phyloP scores from a whole-genome alignment of 1,284 basidiomycete species.

The Sanguinoderma infundibulare region DNA sequence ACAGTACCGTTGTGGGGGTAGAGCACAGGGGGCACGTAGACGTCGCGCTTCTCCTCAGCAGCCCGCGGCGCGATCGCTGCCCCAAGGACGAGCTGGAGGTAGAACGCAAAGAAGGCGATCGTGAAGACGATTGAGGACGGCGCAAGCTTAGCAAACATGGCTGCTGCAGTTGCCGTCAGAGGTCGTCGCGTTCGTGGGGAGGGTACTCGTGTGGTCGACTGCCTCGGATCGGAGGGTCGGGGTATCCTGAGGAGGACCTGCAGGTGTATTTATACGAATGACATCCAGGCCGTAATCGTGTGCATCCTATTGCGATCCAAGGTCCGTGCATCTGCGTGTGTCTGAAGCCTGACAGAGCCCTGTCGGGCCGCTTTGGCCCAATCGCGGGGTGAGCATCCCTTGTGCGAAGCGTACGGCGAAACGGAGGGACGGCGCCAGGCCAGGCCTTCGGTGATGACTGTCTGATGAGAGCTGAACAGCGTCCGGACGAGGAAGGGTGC shows the following conservation, averaged over 20 bases:
- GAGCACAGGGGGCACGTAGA: slow-evolving; percentile 44
- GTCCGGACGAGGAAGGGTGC: too few species aligned
- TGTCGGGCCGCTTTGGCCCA: background rate
- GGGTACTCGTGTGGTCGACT: background rate
- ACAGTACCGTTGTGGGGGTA: slow-evolving; percentile 39
- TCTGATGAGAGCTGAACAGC: too few species aligned
- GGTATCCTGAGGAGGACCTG: background rate
- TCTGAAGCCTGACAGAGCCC: background rate
- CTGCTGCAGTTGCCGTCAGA: slow-evolving; percentile 1
- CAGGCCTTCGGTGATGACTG: too few species aligned
- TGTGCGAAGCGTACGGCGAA: background rate
- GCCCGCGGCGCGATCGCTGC: slow-evolving; percentile 7
- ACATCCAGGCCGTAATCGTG: background rate
- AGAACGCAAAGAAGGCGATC: slow-evolving; percentile 17
- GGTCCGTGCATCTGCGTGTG: background rate
- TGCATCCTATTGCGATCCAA: too few species aligned
- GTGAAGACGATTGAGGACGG: background rate
- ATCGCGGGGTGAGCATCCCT: background rate
- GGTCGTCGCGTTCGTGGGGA: background rate
- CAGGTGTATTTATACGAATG: background rate
- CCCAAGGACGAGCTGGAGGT: slow-evolving; percentile 14
- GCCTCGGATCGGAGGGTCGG: background rate
- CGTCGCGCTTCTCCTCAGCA: slow-evolving; percentile 39
- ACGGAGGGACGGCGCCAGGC: too few species aligned
- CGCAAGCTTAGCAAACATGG: slow-evolving; percentile 9